Base-by-base conservation (phyloP, 176 grass and related monocot species). In the Paspalum vaginatum region DNA sequence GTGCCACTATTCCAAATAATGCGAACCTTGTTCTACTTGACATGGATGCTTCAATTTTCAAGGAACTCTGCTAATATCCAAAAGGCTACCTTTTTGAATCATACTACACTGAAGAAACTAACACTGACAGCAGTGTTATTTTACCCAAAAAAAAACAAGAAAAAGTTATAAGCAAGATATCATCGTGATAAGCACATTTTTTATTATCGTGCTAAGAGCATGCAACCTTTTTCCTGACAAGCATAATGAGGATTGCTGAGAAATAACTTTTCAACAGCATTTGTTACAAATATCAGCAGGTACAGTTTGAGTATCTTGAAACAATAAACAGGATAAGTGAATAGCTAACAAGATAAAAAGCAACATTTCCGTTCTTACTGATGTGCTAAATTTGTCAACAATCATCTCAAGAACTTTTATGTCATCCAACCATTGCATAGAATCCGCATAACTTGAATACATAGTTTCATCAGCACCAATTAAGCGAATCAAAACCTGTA, bases 381-480 rank as follows among this genome's bases (percentile, higher is more conserved):
- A 98, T 71, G 84, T 93, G 78, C 92, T 87, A 53, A 98, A 98
- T 71, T 98, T 98, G 80, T 95, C 92, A 70, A 93, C 88, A 79
- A 98, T 95, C 92, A 98, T 93, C 86, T 98, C 96, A 74, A 98
- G 96, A 80, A 95, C 92, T 79, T 98, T 57, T 83, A 85, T 79
- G 60, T 93, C 92, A 83, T 98, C 96, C 80, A 98, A 79, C 92
- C 96, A 98, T 62, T 91, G 92, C 90, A 95, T 91, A 32, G 96
- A 83, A 83, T 98, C 96, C 11, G 79, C 65, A 56, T 85, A 89
- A 81, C 88, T 85, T 26, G 90, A 85, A 81, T 95, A 94, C 88
- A 95, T 89, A 67, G 80, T 88, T 80, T 98, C 96, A 71, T 98
- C 96, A 68, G 96, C 92, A 47, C 96, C 92, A 5, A 98, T 93